Base-by-base conservation (phyloP, 1,284 basidiomycete species). In the Schizophyllum commune region DNA sequence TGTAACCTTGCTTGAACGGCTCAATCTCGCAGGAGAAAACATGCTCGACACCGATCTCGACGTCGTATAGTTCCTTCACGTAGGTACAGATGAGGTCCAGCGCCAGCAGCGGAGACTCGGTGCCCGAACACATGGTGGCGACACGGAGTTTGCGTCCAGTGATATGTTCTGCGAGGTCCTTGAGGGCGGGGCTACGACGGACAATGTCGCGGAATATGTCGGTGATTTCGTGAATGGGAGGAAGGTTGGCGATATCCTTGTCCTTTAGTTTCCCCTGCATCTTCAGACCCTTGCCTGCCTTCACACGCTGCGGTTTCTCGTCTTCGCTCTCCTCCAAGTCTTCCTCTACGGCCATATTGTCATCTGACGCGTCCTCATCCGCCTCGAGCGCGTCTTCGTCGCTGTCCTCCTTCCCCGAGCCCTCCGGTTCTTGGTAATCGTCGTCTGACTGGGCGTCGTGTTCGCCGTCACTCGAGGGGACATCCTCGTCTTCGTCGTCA, bases 21-120 rank as follows among this genome's bases (percentile, higher is more conserved):
- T 97, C 96, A 65, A 98, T 97, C 75, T 98, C 95, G 74, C 95
- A 97, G 0, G 95, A 97, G 74, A 98, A 98, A 59, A 97, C 93
- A 73, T 98, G 96, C 68, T 96, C 88, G 63, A 95, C 79, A 39
- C 88, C 82, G 57, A 97, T 76, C 1, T 82, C 77, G 53, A 89
- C 69, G 1, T 77, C 83, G 67, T 86, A 84, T 64, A 89, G 85
- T n/a, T 86, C 84, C 57, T 84, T 74, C 63, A 96, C 84, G 2
- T 88, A 81, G 70, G 82, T 86, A 70, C 80, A 85, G 57, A 97
- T 93, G 66, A 97, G 78, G 53, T 92, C 88, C 51, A 98, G 79
- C 8, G 95, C 96, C 19, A 98, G 85, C 15, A 98, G 81, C 33
- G 95, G 95, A 1, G 94, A 95, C 70, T 98, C 96, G 1, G 95